phyloP scores from a whole-genome alignment of 139 green algal genomes.

The Micractinium conductrix region DNA sequence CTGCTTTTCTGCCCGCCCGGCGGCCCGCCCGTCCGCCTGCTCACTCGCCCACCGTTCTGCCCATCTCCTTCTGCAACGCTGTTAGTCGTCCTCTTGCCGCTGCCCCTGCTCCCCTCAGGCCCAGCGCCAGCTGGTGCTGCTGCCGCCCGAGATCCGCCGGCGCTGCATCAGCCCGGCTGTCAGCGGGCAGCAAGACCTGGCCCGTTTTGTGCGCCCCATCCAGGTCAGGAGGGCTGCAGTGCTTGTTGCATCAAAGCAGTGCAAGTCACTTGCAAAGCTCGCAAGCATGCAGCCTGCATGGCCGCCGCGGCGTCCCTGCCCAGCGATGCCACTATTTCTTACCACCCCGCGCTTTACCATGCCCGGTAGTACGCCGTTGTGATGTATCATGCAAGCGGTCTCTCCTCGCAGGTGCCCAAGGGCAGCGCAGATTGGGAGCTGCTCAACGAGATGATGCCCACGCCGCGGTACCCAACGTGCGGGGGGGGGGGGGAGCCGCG shows the following conservation, averaged over 20 bases:
- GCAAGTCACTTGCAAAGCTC: no score
- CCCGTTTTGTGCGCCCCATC: not conserved
- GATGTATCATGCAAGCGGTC: no score
- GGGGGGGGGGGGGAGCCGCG: no score
- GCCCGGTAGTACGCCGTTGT: no score
- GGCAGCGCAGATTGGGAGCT: not conserved
- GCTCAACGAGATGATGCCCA: slow-evolving; percentile 3
- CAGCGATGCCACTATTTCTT: no score
- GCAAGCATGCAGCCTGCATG: no score
- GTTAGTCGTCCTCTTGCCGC: no score
- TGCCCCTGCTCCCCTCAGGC: not conserved
- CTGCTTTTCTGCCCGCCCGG: not conserved
- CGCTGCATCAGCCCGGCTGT: slow-evolving; percentile 9
- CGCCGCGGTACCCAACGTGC: not conserved
- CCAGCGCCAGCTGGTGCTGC: not conserved
- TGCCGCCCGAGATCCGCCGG: not conserved
- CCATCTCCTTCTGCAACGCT: no score
- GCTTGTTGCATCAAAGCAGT: not conserved
- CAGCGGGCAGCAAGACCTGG: not conserved
- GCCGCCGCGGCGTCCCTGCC: no score
- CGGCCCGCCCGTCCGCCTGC: not conserved
- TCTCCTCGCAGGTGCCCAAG: slow-evolving; percentile 2
- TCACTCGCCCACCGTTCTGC: not conserved
- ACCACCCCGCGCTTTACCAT: no score
- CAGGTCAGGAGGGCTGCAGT: not conserved